Evolutionary conservation across 2,329 filamentous ascomycete genomes (phyloP).

Genomic region (Colletotrichum eleusines): DNA sequence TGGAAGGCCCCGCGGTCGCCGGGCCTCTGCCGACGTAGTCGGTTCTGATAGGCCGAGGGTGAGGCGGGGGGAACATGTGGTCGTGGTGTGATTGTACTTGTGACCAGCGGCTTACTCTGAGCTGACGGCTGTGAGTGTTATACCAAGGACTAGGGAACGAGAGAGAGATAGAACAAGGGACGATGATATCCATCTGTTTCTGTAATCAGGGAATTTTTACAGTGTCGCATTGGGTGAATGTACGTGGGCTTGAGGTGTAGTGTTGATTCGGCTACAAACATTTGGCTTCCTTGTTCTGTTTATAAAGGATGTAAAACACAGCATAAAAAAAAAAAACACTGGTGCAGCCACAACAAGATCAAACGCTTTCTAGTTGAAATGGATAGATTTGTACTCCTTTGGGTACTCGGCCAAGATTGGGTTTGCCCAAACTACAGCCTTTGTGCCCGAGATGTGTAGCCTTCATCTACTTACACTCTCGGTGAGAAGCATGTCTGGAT

Average conservation of each 20-base stretch:
- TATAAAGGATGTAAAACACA: background rate
- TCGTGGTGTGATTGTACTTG: background rate
- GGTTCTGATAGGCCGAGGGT: background rate
- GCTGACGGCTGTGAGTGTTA: no score
- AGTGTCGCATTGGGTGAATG: no score
- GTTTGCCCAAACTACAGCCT: no score
- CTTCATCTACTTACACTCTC: background rate
- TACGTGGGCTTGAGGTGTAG: accelerated
- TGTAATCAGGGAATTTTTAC: no score
- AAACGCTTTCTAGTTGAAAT: accelerated
- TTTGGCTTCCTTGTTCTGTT: no score
- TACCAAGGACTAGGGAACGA: background rate
- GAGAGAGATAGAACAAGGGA: no score
- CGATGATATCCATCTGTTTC: background rate
- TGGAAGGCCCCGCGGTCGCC: background rate
- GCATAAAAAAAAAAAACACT: background rate
- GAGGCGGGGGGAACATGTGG: background rate
- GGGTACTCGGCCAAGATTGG: no score
- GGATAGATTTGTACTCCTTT: background rate
- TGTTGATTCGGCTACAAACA: no score
- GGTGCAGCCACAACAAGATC: background rate
- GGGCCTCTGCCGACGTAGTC: background rate
- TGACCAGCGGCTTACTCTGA: background rate
- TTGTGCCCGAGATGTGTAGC: background rate
- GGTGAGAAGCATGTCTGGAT: background rate